phyloP scores from a whole-genome alignment of 2,329 filamentous ascomycete species.

The Beauveria bassiana region DNA sequence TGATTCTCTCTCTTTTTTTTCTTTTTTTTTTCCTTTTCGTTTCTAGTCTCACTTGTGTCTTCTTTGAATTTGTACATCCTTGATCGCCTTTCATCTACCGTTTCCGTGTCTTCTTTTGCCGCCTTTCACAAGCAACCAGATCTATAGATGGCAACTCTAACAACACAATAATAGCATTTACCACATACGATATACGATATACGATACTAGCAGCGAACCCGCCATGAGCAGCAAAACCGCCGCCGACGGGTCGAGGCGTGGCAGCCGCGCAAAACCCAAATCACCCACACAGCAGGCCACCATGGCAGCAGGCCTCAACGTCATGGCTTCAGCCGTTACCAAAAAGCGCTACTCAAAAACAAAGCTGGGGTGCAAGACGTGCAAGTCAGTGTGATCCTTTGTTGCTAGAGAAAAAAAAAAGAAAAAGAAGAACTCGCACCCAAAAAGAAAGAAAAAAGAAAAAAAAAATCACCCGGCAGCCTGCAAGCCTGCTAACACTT shows the following conservation, averaged over 20 bases:
- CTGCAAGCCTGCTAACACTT: neutral
- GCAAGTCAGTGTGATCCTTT: conserved; percentile 9
- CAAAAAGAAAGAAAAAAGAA: too few relatives aligned
- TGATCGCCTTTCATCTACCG: neutral
- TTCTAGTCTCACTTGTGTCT: neutral
- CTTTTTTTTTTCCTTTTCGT: neutral
- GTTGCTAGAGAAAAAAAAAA: neutral
- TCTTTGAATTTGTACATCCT: neutral
- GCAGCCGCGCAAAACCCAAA: neutral
- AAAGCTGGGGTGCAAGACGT: conserved; percentile 12
- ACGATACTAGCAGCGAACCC: neutral
- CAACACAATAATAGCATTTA: neutral
- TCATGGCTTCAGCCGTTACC: neutral
- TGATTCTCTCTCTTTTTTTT: neutral
- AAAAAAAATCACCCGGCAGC: neutral
- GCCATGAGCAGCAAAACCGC: neutral
- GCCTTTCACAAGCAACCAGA: neutral
- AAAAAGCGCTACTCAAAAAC: conserved; percentile 12
- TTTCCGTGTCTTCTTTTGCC: neutral
- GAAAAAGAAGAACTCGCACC: neutral
- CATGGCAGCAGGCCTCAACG: neutral
- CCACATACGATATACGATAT: neutral
- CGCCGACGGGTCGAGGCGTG: neutral
- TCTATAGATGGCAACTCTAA: neutral
- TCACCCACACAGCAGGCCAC: neutral